Conservation (phyloP, 1,139 yeast species). For the Yamadazyma epiphylla region DNA sequence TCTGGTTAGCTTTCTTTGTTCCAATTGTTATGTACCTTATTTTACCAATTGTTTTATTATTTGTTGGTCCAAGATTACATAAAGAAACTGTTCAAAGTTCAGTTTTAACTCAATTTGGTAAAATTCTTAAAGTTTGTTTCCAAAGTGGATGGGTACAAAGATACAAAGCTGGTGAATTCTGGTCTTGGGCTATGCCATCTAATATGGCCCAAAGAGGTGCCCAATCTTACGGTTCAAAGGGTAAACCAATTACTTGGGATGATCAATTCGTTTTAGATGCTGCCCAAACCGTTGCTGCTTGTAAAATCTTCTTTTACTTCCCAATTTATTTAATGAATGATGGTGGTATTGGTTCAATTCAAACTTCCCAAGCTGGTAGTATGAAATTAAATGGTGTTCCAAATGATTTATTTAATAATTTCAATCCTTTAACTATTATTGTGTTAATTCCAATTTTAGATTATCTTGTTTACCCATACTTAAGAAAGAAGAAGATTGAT, state of each 20-base stretch:
- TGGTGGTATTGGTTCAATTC: constrained; percentile 61
- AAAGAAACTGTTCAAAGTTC: constrained; percentile 45
- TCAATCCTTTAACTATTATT: constrained; percentile 66
- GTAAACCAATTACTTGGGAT: constrained; percentile 38
- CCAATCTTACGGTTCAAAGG: constrained; percentile 18
- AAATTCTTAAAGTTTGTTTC: constrained; percentile 37
- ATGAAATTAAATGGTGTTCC: constrained; percentile 68
- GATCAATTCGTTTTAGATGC: constrained; percentile 63
- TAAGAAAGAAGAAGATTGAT: constrained; percentile 43
- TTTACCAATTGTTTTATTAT: constrained; percentile 43
- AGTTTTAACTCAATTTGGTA: constrained; percentile 40
- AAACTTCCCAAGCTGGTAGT: constrained; percentile 63
- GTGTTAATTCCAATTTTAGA: constrained; percentile 63
- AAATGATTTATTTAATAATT: constrained; percentile 64
- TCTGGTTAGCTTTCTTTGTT: constrained; percentile 70
- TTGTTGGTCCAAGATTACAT: constrained; percentile 34
- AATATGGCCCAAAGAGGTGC: constrained; percentile 44
- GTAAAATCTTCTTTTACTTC: constrained; percentile 60
- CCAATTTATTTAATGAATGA: constrained; percentile 62
- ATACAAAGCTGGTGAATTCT: constrained; percentile 33
- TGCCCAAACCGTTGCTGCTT: constrained; percentile 53
- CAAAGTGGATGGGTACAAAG: constrained; percentile 38
- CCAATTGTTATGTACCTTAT: constrained; percentile 50
- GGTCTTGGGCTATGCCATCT: constrained; percentile 56
- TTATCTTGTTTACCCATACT: constrained; percentile 52